Evolutionary conservation across 345 rosid species (phyloP).

Genomic region (Corchorus capsularis): DNA sequence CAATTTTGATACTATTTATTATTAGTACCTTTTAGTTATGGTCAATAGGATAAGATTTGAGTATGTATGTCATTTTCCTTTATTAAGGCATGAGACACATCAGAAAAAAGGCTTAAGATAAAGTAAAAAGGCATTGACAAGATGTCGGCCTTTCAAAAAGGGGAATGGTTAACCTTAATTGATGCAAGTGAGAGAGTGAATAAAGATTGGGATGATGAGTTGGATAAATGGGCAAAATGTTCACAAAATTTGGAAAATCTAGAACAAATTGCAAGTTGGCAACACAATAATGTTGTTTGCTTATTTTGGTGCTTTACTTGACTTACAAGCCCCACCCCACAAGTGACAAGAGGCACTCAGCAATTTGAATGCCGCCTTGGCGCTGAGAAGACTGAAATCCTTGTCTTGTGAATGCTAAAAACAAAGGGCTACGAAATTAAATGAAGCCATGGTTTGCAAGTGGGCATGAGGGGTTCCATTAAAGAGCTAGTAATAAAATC

Average conservation of each 20-base stretch:
- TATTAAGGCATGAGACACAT: neutral
- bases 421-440: no score
- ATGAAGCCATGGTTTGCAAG: no score
- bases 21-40: neutral
- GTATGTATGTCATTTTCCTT: neutral
- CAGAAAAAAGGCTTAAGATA: neutral
- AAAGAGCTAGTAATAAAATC: no score
- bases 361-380: no score
- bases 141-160: neutral
- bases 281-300: no score
- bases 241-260: neutral
- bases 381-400: no score
- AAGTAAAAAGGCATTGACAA: neutral
- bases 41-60: neutral
- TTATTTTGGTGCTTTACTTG: no score
- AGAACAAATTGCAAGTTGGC: neutral
- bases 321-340: no score
- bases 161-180: neutral
- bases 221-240: neutral
- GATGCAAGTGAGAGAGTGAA: neutral
- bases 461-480: no score
- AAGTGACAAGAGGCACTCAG: no score
- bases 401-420: no score
- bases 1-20: neutral
- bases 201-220: neutral